Evolutionary conservation across 345 rosid genomes (phyloP).

Genomic region (Citrus australasica): DNA sequence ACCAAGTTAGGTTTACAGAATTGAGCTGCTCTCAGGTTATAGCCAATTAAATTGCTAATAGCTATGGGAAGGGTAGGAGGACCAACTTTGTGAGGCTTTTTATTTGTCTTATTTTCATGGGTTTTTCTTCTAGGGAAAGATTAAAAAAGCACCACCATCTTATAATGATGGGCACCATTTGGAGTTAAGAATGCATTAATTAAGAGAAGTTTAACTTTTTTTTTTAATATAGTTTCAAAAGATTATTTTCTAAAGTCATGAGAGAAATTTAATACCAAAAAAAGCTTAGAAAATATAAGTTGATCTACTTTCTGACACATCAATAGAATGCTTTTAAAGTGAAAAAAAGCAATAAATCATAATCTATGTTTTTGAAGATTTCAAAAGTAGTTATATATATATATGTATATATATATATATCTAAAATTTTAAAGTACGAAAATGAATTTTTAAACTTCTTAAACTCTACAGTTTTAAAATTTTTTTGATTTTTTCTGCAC

Average conservation of each 20-base stretch:
- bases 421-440: fast-evolving
- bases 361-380: too few species aligned
- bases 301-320: too few species aligned
- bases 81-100: not conserved
- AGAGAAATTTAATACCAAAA: too few species aligned
- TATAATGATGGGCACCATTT: not conserved
- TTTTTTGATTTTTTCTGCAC: too few species aligned
- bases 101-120: constrained; percentile 4
- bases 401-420: too few species aligned
- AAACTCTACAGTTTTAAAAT: fast-evolving
- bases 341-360: too few species aligned
- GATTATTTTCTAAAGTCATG: too few species aligned
- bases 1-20: not conserved
- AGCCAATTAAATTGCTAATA: not conserved
- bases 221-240: not conserved
- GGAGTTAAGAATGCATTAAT: not conserved
- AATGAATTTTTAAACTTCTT: too few species aligned
- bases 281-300: too few species aligned
- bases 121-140: not conserved
- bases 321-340: too few species aligned
- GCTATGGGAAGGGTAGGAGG: not conserved
- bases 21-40: not conserved
- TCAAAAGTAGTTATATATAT: too few species aligned
- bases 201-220: not conserved
- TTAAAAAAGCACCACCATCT: not conserved